Evolutionary conservation across 805 yeast species (phyloP).

Genomic region (Debaryomyces hansenii): DNA sequence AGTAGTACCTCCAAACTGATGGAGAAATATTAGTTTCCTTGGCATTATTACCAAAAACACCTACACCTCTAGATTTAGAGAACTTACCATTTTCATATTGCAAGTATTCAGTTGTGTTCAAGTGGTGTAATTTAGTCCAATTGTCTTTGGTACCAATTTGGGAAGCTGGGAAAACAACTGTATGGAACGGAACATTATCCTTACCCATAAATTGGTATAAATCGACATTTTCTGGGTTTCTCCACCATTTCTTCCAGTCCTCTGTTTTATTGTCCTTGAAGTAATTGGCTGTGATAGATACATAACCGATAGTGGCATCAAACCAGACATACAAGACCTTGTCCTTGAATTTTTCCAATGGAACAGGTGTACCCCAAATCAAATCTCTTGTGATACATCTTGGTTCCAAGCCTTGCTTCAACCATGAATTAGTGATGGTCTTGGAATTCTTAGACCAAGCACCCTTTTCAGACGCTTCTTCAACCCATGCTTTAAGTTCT

Average conservation of each 20-base stretch:
- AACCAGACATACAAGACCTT: conserved; percentile 98
- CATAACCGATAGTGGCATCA: conserved; percentile 96
- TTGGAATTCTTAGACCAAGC: conserved; percentile 90
- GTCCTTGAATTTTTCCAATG: conserved; percentile 77
- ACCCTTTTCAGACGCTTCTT: conserved; percentile 66
- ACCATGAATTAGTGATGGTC: conserved; percentile 90
- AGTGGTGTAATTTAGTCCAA: conserved; percentile 90
- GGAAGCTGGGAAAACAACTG: conserved; percentile 95
- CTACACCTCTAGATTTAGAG: conserved; percentile 96
- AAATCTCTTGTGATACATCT: conserved; percentile 97
- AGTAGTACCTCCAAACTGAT: conserved; percentile 96
- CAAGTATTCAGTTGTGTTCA: conserved; percentile 92
- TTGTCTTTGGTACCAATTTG: conserved; percentile 82
- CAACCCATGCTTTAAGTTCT: conserved; percentile 70
- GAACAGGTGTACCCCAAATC: conserved; percentile 98
- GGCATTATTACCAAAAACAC: conserved; percentile 98
- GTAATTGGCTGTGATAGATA: conserved; percentile 94
- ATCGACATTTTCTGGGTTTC: conserved; percentile 81
- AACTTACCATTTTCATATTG: conserved; percentile 98
- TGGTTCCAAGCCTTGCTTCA: conserved; percentile 87
- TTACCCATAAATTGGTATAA: conserved; percentile 98
- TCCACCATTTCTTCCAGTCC: conserved; percentile 93
- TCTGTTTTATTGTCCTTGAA: conserved; percentile 33
- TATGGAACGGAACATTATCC: conserved; percentile 98
- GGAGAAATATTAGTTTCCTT: conserved; percentile 88